Conservation (phyloP, 805 yeast genomes). For the Ogataea philodendri region DNA sequence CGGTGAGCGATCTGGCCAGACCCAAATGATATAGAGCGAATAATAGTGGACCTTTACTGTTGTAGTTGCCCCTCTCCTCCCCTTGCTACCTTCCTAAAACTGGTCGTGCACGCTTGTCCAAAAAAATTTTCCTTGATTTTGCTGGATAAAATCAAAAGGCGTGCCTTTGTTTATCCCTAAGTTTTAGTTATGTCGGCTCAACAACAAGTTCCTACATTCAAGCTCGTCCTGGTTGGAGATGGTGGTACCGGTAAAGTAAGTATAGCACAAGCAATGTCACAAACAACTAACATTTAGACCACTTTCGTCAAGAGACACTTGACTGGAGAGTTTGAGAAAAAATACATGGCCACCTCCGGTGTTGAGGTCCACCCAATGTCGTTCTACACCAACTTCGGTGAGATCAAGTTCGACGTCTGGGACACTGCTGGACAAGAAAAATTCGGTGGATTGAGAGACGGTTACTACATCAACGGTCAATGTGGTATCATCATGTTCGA, state of each 20-base stretch:
- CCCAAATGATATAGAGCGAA: too few relatives aligned
- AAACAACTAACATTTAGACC: conserved; percentile 52
- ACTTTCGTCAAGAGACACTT: conserved; percentile 99
- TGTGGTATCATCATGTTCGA: conserved; percentile 99
- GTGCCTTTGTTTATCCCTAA: conserved; percentile 8
- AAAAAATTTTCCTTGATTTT: conserved; percentile 13
- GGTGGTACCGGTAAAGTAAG: conserved; percentile 99
- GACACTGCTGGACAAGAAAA: conserved; percentile 99
- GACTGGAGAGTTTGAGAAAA: conserved; percentile 99
- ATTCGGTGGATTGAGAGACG: conserved; percentile 99
- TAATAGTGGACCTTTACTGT: too few relatives aligned
- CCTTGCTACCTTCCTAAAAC: too few relatives aligned
- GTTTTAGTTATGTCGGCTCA: conserved; percentile 46
- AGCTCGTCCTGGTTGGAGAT: conserved; percentile 98
- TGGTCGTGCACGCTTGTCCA: conserved; percentile 3
- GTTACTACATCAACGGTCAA: conserved; percentile 99
- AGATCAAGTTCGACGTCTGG: conserved; percentile 99
- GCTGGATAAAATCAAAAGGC: conserved; percentile 10
- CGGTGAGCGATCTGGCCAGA: background rate
- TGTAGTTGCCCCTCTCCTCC: too few relatives aligned
- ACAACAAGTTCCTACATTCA: conserved; percentile 91
- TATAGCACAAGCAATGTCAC: conserved; percentile 16
- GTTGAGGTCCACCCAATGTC: conserved; percentile 99
- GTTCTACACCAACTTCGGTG: conserved; percentile 98
- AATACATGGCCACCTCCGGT: conserved; percentile 98